Evolutionary conservation across 352 stramenopile genomes (phyloP).

Genomic region (Pelagophyceae sp.): DNA sequence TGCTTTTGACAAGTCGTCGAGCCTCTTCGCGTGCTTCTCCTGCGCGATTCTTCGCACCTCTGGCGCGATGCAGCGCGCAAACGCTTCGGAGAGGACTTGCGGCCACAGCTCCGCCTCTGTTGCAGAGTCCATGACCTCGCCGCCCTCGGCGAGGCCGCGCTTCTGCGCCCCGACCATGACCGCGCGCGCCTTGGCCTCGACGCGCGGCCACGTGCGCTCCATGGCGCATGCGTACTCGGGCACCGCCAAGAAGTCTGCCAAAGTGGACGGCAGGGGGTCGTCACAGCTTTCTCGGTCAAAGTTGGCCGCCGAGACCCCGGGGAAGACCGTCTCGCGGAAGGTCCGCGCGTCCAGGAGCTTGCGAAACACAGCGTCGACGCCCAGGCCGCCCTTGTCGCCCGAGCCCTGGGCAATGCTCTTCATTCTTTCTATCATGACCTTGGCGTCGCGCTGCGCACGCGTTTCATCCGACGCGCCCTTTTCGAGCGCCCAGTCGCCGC

Average conservation of each 20-base stretch:
- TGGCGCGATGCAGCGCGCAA: not conserved
- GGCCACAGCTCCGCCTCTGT: not conserved
- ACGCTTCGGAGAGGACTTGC: not conserved
- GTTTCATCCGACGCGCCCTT: not conserved
- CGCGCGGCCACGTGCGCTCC: not conserved
- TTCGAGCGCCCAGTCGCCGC: not conserved
- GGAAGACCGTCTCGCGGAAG: not conserved
- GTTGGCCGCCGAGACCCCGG: not conserved
- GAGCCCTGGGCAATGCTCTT: not conserved
- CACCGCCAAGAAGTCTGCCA: not conserved
- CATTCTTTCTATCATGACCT: not conserved
- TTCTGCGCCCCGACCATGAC: not conserved
- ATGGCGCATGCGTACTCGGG: not conserved
- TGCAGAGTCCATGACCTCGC: not conserved
- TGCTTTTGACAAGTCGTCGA: not conserved
- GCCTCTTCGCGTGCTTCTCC: not conserved
- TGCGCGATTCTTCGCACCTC: not conserved
- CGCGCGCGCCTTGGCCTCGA: not conserved
- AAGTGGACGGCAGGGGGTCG: not conserved
- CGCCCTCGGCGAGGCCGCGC: not conserved
- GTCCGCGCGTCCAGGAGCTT: not conserved
- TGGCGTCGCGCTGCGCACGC: not conserved
- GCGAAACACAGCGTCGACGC: not conserved
- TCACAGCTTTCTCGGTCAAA: not conserved
- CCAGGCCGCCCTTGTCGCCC: no score